These are phyloP conservation scores for Prototheca wickerhamii DNA, from an alignment of 163 green algal genomes.

Conservation along the genomic window DNA sequence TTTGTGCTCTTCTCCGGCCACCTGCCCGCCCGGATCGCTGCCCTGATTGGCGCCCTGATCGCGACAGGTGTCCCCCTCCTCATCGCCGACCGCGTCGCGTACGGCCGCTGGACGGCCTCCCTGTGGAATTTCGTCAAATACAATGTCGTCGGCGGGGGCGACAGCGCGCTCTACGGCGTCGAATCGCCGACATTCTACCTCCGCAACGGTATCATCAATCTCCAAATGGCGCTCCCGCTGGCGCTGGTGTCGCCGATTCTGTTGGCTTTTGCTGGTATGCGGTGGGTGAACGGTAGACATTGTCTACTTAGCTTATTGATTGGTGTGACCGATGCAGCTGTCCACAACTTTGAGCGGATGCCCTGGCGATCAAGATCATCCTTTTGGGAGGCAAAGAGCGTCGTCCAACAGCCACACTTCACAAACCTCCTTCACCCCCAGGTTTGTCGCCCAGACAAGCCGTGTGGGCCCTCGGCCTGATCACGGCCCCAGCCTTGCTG, in stretches of 20 bases:
- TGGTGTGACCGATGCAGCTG: too few relatives aligned
- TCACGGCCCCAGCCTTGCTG: conserved; percentile 46
- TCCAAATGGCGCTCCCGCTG: conserved; percentile 54
- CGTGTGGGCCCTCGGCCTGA: conserved; percentile 14
- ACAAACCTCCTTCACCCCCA: background rate
- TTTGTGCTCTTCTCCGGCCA: conserved; percentile 40
- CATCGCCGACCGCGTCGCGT: conserved; percentile 52
- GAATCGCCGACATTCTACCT: conserved; percentile 68
- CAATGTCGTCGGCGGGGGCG: conserved; percentile 73
- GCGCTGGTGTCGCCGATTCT: conserved; percentile 41
- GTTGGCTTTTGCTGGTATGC: conserved; percentile 3
- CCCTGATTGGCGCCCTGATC: conserved; percentile 9
- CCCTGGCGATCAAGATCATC: too few relatives aligned
- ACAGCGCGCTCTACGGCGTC: conserved; percentile 76
- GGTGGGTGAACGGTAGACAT: background rate
- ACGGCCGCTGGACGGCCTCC: conserved; percentile 61
- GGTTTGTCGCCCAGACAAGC: background rate
- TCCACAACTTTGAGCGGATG: too few relatives aligned
- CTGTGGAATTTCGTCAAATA: conserved; percentile 71
- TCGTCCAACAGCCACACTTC: too few relatives aligned
- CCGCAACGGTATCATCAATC: conserved; percentile 61
- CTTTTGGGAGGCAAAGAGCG: too few relatives aligned
- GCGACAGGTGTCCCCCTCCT: conserved; percentile 26
- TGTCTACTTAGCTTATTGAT: too few relatives aligned
- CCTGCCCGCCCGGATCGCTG: conserved; percentile 9